Conservation (phyloP, 495 filamentous ascomycete species). For the Talaromyces wortmannii region DNA sequence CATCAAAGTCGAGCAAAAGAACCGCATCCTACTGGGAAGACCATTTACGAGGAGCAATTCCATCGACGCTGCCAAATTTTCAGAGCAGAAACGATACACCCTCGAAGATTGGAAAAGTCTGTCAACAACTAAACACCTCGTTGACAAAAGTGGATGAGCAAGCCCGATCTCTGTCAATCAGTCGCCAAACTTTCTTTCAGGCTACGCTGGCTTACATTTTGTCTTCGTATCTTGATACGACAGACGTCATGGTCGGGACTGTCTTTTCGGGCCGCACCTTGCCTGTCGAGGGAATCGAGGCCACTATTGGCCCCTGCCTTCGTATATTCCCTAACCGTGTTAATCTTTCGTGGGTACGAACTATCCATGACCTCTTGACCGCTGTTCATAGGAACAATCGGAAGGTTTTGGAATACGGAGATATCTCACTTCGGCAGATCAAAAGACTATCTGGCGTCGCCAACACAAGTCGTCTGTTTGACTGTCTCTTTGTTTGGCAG, state of each 20-base stretch:
- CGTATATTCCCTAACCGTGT: constrained; percentile 60
- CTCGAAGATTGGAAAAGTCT: constrained; percentile 21
- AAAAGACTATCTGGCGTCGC: constrained; percentile 46
- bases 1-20: constrained; percentile 27
- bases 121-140: constrained; percentile 17
- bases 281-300: constrained; percentile 57
- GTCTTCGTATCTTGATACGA: constrained; percentile 48
- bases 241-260: constrained; percentile 68
- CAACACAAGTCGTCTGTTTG: constrained; percentile 48
- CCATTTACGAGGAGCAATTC: constrained; percentile 36
- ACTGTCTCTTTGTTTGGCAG: constrained; percentile 72
- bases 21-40: constrained; percentile 61
- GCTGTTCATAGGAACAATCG: constrained; percentile 54
- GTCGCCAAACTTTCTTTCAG: constrained; percentile 58
- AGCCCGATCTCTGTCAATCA: constrained; percentile 20
- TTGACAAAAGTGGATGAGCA: constrained; percentile 20
- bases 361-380: constrained; percentile 48
- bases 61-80: constrained; percentile 22
- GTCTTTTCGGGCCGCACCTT: constrained; percentile 70
- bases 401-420: constrained; percentile 49
- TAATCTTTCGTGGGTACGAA: constrained; percentile 33
- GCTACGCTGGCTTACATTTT: constrained; percentile 62
- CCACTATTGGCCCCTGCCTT: constrained; percentile 67
- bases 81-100: constrained; percentile 8
- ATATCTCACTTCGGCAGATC: constrained; percentile 58